Conservation (phyloP, 2,329 filamentous ascomycete species). For the Dothideomycetes sp. region DNA sequence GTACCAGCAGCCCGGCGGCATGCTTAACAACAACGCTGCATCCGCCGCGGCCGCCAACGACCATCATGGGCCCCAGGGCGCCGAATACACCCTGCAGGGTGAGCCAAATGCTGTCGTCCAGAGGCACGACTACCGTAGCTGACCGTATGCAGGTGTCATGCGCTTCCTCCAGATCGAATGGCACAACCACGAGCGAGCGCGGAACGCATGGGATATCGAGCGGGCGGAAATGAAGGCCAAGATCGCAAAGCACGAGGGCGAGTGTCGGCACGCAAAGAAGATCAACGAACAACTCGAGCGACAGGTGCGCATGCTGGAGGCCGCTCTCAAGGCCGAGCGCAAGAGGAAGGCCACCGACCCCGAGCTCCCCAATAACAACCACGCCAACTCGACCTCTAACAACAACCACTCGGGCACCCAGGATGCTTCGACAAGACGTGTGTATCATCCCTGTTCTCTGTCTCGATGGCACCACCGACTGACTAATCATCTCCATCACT, state of each 20-base stretch:
- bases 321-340: conserved; percentile 75
- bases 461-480: neutral
- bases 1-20: conserved; percentile 60
- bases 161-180: conserved; percentile 98
- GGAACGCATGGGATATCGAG: conserved; percentile 98
- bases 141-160: conserved; percentile 67
- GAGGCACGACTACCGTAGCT: neutral
- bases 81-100: conserved; percentile 67
- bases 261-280: conserved; percentile 75
- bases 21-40: conserved; percentile 40
- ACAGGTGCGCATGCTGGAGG: conserved; percentile 82
- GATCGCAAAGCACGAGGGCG: conserved; percentile 88
- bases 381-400: neutral
- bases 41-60: conserved; percentile 41
- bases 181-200: conserved; percentile 95
- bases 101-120: conserved; percentile 19
- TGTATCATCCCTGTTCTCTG: neutral
- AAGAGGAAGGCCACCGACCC: conserved; percentile 44
- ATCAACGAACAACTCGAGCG: conserved; percentile 82
- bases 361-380: neutral
- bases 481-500: conserved; percentile 20
- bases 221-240: conserved; percentile 97
- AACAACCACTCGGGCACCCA: conserved; percentile 17
- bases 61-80: conserved; percentile 47
- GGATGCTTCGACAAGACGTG: conserved; percentile 26